Base-by-base conservation (phyloP, 306 rosid genomes). In the Sphenostylis stenocarpa region DNA sequence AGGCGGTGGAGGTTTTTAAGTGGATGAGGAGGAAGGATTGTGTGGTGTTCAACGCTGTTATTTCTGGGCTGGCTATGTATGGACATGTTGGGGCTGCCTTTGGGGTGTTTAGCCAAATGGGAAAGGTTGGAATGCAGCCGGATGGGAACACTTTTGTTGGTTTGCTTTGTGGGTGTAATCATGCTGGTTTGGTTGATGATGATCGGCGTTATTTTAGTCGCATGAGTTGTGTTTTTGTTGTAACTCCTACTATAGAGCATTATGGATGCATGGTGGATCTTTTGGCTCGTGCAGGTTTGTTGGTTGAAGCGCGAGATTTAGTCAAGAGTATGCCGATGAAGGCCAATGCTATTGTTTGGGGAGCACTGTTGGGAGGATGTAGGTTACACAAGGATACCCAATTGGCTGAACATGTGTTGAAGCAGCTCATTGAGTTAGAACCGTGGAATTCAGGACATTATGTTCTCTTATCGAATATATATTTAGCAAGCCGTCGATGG, bases 191-290 rank as follows among this genome's bases (percentile, higher is more conserved):
- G 53, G 91, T 90, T 60, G 82, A 80, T 14, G 93, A 88, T 38
- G 97, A 93, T 16, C 93, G 85, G 17, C 75, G 39, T 20, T 91
- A 79, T 87, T 90, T 91, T 67, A 68, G 76, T 29, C 61, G 82
- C 86, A 88, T 87, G 88, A 82, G 76, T 43, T 26, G 21, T 52
- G 83, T 67, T 11, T 86, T 86, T 78, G 62, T 81, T 70, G 66
- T 91, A 74, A 69, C 82, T 75, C 92, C 89, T 44, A 74, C 91
- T 19, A 85, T 91, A 12, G 96, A 91, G 80, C 96, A 91, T 82
- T 86, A 87, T 77, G 96, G 96, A 55, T 91, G 94, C 76, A 86
- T 86, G 91, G 88, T 89, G 69, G 92, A 91, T 83, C 94, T 89
- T 60, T 88, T 89, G 64, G 84, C 89, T 23, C 94, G 94, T n/a